Evolutionary conservation across 441 rosid genomes (phyloP).

Genomic region (Croton setiger): DNA sequence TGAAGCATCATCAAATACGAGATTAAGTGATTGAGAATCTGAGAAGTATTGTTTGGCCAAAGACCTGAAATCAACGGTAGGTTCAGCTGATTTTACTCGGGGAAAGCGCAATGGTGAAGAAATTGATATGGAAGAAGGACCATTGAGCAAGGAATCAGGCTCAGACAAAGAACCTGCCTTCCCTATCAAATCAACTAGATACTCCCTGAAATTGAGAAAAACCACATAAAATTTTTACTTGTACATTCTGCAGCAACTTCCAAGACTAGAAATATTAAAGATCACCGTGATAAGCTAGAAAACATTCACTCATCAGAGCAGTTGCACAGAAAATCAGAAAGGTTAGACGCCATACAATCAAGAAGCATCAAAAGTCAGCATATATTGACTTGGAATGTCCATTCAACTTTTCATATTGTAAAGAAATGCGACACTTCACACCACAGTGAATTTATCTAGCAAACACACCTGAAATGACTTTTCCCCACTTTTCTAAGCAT

Average conservation of each 20-base stretch:
- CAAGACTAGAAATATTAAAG: not conserved
- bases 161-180: conserved; percentile 85
- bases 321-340: not conserved
- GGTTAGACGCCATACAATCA: not conserved
- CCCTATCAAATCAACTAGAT: conserved; percentile 85
- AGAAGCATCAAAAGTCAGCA: not conserved
- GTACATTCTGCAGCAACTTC: conserved; percentile 5
- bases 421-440: not conserved
- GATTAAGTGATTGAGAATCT: conserved; percentile 69
- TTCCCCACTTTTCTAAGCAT: not conserved
- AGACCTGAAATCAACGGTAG: conserved; percentile 61
- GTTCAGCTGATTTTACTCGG: conserved; percentile 57
- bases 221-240: conserved; percentile 16
- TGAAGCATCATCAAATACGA: conserved; percentile 69
- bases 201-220: conserved; percentile 70
- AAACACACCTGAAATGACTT: not conserved
- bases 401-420: conserved; percentile 7
- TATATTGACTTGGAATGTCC: not conserved
- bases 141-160: conserved; percentile 94
- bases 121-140: conserved; percentile 89
- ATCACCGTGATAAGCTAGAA: not conserved
- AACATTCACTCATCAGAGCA: not conserved
- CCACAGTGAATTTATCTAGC: not conserved
- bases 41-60: conserved; percentile 91
- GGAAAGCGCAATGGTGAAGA: conserved; percentile 98